Percentiles rank a stretch among this genome's conserved stretches.
Evolutionary conservation across 495 filamentous ascomycete genomes (phyloP).

Genomic region (Aspergillus baeticus): DNA sequence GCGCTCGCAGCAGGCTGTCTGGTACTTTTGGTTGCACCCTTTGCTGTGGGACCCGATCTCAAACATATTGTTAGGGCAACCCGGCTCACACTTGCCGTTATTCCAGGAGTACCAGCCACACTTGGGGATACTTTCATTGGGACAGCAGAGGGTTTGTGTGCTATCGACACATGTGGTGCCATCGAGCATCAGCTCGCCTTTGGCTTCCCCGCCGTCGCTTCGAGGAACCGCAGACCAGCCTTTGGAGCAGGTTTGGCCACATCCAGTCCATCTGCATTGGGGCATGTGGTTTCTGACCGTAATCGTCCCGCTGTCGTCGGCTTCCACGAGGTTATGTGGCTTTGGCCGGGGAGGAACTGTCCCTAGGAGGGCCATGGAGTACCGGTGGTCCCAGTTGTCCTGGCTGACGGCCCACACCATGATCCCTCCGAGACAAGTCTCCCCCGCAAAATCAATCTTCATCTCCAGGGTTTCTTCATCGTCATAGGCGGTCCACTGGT

Average conservation of each 20-base stretch:
- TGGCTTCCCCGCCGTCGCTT: neutral
- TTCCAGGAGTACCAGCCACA: neutral
- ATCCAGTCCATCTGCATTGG: neutral
- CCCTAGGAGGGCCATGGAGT: neutral
- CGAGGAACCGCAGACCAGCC: neutral
- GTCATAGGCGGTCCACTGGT: conserved; percentile 47
- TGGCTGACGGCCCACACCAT: conserved; percentile 42
- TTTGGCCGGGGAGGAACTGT: too few species aligned
- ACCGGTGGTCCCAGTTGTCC: neutral
- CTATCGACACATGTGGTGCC: neutral
- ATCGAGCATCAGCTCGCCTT: neutral
- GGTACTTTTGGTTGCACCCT: neutral
- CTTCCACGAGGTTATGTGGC: too few species aligned
- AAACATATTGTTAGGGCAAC: neutral
- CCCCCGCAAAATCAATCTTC: conserved; percentile 32
- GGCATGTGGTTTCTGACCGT: too few species aligned
- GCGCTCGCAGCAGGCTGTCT: neutral
- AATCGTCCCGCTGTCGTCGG: too few species aligned
- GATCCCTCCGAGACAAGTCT: conserved; percentile 37
- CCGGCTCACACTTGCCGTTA: neutral
- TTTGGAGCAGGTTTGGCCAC: neutral
- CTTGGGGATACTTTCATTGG: neutral
- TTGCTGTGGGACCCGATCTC: neutral
- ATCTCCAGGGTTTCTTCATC: conserved; percentile 31
- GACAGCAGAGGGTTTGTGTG: neutral